phyloP scores from a whole-genome alignment of 768 basidiomycete species.

The Hortiboletus campestris region DNA sequence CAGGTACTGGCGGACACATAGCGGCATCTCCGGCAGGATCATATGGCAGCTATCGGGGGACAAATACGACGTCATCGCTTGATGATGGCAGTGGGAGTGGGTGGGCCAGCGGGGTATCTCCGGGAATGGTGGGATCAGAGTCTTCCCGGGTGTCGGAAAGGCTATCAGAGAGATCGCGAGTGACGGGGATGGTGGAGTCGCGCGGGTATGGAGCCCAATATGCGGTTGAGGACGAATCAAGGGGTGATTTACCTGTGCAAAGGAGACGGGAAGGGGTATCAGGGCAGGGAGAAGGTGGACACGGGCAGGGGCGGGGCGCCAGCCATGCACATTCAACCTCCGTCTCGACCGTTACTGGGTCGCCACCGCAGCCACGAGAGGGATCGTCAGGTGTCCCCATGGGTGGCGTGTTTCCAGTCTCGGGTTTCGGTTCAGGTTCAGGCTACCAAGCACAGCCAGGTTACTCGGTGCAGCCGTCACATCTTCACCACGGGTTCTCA shows the following conservation, averaged over 20 bases:
- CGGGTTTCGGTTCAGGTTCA: background rate
- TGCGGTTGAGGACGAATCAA: background rate
- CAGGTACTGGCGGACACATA: conserved; percentile 19
- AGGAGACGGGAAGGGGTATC: background rate
- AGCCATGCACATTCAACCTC: conserved; percentile 25
- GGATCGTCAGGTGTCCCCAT: background rate
- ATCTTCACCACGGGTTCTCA: background rate
- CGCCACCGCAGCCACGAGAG: conserved; percentile 12
- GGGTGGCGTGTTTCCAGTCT: background rate
- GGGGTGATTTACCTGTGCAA: background rate
- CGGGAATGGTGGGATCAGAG: conserved; percentile 8
- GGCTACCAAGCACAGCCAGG: background rate
- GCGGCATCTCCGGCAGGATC: conserved; percentile 25
- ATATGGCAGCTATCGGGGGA: conserved; percentile 19
- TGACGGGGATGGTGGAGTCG: background rate
- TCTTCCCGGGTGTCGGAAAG: conserved; percentile 11
- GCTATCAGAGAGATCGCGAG: background rate
- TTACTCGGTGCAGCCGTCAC: conserved; percentile 1
- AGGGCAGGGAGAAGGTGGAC: background rate
- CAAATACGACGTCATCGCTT: conserved; percentile 20
- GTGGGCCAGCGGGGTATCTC: conserved; percentile 12
- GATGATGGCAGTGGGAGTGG: conserved; percentile 16
- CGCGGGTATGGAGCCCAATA: background rate
- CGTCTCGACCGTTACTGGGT: conserved; percentile 24
- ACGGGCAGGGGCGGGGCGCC: background rate